Evolutionary conservation across 352 stramenopile species (phyloP), one percentile per base, ranked within the genome.

Genomic region (Globisporangium okanoganense): DNA sequence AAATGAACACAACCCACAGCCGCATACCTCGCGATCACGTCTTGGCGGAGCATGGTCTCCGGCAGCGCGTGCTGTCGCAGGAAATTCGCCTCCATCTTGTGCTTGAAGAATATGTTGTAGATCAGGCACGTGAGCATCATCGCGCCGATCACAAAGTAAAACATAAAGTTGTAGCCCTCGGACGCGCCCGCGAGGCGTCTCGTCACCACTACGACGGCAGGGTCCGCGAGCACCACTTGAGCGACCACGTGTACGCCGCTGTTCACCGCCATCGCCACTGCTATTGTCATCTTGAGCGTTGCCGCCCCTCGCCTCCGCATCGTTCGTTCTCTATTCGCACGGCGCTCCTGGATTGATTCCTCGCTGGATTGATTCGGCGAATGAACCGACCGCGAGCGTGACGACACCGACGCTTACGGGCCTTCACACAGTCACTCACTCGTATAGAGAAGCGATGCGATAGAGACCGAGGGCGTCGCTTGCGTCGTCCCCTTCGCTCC

Each of bases 41-140:
- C 85, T 44, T 95, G 85, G 18, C 85, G 83, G 50, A 93, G 71
- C 78, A 95, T 92, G 14, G 84, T 90, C 73, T 95, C 85, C 20
- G 80, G 83, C n/a, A 88, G 61, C 43, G 77, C 63, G 54, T 90
- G 75, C 57, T 91, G 79, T 1, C 76, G 78, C 31, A 90, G 53
- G 65, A 93, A 85, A 48, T 70, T 80, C 29, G 82, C 78, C 60
- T 92, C 82, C 68, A 92, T 80, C 58, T 87, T 87, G 53, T 88
- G 79, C 61, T 92, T 92, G 63, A 94, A 94, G 69, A 94, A 92
- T 47, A 94, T 84, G 75, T 94, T 92, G 79, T 94, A 94, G 49
- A 94, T 81, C 12, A 92, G 66, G 54, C 85, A 92, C 62, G 82
- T 91, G 58, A 94, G 71, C 79, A 94, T 88, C 83, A 94, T 92